Evolutionary conservation across 371 early-diverging fungal species (phyloP).

Genomic region (Mucor mucedo): DNA sequence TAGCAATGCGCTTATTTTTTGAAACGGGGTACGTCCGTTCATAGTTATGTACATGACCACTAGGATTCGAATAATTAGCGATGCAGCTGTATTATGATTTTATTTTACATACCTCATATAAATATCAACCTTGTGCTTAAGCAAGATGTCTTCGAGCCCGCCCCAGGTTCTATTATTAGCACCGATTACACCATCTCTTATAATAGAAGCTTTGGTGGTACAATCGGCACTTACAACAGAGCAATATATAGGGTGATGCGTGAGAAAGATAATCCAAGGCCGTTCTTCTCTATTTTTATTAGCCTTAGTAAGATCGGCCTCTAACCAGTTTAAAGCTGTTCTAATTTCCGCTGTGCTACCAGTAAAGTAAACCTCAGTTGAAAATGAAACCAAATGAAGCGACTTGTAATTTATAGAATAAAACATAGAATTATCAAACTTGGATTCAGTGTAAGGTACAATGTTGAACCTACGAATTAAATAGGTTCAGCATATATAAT

Average conservation of each 20-base stretch:
- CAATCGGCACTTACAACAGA: slow-evolving; percentile 32
- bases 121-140: slow-evolving; percentile 36
- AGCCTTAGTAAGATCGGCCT: slow-evolving; percentile 40
- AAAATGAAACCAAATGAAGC: slow-evolving; percentile 48
- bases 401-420: slow-evolving; percentile 53
- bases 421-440: slow-evolving; percentile 38
- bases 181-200: slow-evolving; percentile 33
- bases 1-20: slow-evolving; percentile 27
- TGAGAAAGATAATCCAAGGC: slow-evolving; percentile 51
- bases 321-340: slow-evolving; percentile 49
- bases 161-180: slow-evolving; percentile 21
- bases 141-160: slow-evolving; percentile 35
- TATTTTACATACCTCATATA: slow-evolving; percentile 29
- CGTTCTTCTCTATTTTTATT: slow-evolving; percentile 38
- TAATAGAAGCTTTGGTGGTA: slow-evolving; percentile 25
- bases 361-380: slow-evolving; percentile 47
- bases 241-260: slow-evolving; percentile 49
- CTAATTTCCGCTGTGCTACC: slow-evolving; percentile 34
- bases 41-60: slow-evolving; percentile 48
- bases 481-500: not conserved
- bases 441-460: slow-evolving; percentile 45
- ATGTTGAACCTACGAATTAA: slow-evolving; percentile 30
- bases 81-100: not conserved
- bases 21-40: slow-evolving; percentile 49
- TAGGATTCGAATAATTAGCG: not conserved